Evolutionary conservation across 2,329 filamentous ascomycete species (phyloP).

Genomic region (Verticillium albo-atrum): DNA sequence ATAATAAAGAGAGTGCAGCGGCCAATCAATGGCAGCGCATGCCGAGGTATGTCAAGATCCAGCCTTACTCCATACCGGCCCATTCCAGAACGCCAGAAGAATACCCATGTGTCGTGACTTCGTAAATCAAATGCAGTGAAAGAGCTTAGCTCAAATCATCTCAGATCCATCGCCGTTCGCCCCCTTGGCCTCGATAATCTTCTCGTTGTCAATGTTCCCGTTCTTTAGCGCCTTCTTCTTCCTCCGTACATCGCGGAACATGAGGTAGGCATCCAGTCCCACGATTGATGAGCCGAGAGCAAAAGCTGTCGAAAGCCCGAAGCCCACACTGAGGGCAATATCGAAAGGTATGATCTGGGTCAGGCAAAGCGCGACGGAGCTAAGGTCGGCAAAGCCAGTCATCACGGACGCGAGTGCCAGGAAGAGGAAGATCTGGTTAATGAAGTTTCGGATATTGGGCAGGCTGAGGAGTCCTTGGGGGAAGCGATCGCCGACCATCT

Average conservation of each 20-base stretch:
- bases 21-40: background rate
- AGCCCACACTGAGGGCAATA: constrained; percentile 17
- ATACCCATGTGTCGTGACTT: background rate
- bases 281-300: constrained; percentile 16
- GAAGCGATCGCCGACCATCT: background rate
- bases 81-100: background rate
- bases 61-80: background rate
- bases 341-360: constrained; percentile 22
- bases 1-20: background rate
- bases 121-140: background rate
- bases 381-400: constrained; percentile 23
- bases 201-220: background rate
- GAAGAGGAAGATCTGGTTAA: constrained; percentile 21
- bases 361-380: constrained; percentile 19
- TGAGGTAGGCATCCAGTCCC: constrained; percentile 14
- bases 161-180: background rate
- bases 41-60: background rate
- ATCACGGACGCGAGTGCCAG: constrained; percentile 16
- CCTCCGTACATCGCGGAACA: constrained; percentile 1
- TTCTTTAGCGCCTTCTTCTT: constrained; percentile 5
- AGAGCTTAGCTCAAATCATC: background rate
- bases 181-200: background rate
- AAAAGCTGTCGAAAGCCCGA: constrained; percentile 17
- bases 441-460: constrained; percentile 9
- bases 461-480: background rate